These are phyloP conservation scores for Blastocystis sp. DNA, from an alignment of 352 stramenopile species.

Conservation along the genomic window DNA sequence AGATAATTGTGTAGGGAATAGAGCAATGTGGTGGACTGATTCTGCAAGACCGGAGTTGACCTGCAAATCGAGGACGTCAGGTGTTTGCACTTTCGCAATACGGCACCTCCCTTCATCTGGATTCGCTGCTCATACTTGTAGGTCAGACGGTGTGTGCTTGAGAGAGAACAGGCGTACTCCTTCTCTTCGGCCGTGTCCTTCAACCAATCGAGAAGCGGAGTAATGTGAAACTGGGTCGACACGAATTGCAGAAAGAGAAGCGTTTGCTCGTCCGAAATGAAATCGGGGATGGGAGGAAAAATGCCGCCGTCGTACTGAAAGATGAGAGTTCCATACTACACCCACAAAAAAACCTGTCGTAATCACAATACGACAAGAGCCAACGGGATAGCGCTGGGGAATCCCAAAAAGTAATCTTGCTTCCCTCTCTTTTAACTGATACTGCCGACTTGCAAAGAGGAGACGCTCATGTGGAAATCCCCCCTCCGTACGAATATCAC, in stretches of 20 bases:
- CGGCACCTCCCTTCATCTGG: not conserved
- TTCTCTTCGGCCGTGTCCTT: not conserved
- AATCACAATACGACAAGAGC: not conserved
- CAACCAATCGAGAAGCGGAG: not conserved
- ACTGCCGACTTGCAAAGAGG: not conserved
- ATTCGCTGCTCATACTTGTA: too few species aligned
- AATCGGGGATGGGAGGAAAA: not conserved
- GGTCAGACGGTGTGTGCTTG: not conserved
- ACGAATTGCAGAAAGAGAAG: not conserved
- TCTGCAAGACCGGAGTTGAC: not conserved
- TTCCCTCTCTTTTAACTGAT: not conserved
- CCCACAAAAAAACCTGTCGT: not conserved
- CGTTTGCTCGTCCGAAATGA: not conserved
- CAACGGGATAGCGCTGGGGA: not conserved
- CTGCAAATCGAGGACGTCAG: not conserved
- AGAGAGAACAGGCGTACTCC: not conserved
- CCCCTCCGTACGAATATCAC: not conserved
- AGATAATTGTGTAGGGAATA: not conserved
- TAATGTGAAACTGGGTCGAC: not conserved
- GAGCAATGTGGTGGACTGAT: not conserved
- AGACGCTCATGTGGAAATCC: slow-evolving; percentile 1
- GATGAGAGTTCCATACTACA: not conserved
- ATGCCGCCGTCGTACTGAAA: not conserved
- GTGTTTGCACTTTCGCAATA: not conserved
- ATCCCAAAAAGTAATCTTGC: not conserved